These are phyloP conservation scores for Hypomyces perniciosus DNA, from an alignment of 2,329 filamentous ascomycete species.

Conservation along the genomic window DNA sequence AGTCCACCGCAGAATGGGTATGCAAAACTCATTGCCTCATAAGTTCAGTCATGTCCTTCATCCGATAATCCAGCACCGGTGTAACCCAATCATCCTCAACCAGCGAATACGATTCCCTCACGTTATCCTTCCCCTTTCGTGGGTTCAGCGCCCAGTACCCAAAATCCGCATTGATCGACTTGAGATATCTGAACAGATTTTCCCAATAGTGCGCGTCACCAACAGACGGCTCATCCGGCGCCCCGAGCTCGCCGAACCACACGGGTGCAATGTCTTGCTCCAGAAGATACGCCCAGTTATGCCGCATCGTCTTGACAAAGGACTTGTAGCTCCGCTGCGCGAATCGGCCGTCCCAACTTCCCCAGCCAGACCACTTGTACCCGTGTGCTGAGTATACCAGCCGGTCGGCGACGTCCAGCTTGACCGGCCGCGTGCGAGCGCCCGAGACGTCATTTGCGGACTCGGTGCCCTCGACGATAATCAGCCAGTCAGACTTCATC, in stretches of 20 bases:
- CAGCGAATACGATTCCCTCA: conserved; percentile 54
- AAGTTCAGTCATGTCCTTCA: conserved; percentile 55
- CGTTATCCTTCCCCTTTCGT: conserved; percentile 53
- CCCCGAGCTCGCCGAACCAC: conserved; percentile 64
- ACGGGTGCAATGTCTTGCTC: conserved; percentile 44
- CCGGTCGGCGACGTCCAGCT: conserved; percentile 46
- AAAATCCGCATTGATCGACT: conserved; percentile 55
- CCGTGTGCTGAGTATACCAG: conserved; percentile 65
- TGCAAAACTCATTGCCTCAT: conserved; percentile 25
- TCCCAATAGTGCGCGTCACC: conserved; percentile 61
- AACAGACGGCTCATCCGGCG: conserved; percentile 44
- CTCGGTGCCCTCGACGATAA: conserved; percentile 62
- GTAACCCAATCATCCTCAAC: conserved; percentile 60
- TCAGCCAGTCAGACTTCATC: conserved; percentile 58
- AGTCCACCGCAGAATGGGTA: not conserved
- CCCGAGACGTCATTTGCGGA: conserved; percentile 60
- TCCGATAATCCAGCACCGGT: conserved; percentile 54
- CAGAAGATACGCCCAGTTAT: conserved; percentile 62
- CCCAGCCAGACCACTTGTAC: conserved; percentile 67
- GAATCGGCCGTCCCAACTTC: conserved; percentile 53
- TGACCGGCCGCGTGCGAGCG: conserved; percentile 49
- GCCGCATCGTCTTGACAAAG: conserved; percentile 57
- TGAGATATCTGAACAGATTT: conserved; percentile 55
- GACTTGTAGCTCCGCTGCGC: conserved; percentile 54
- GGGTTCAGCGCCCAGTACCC: conserved; percentile 68